Percentiles rank a stretch among this genome's conserved stretches.
These are phyloP conservation scores for Solanum medicagineum DNA, from an alignment of 257 asterid species.

Conservation along the genomic window DNA sequence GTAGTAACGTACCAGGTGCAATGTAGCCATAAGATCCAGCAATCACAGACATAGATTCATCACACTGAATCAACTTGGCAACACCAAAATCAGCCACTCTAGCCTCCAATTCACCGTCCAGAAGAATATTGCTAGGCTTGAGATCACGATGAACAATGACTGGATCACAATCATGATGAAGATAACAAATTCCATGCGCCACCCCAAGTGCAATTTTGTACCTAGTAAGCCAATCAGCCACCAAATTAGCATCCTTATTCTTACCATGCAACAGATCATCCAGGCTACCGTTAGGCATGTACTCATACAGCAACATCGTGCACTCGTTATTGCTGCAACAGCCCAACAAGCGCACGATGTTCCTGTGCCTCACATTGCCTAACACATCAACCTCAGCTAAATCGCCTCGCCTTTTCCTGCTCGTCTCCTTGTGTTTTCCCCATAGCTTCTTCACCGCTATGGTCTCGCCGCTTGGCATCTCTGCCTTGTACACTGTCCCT, in stretches of 20 bases:
- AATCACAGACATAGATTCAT: conserved; percentile 72
- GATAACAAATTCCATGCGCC: conserved; percentile 88
- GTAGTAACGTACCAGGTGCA: conserved; percentile 54
- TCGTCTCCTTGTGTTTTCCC: conserved; percentile 64
- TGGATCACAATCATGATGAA: conserved; percentile 86
- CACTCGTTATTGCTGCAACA: conserved; percentile 53
- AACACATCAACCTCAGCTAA: conserved; percentile 85
- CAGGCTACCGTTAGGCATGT: conserved; percentile 89
- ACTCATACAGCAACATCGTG: conserved; percentile 78
- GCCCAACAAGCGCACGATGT: conserved; percentile 67
- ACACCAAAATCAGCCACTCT: conserved; percentile 88
- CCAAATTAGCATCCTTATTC: conserved; percentile 40
- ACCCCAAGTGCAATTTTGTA: conserved; percentile 70
- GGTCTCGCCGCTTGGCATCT: conserved; percentile 86
- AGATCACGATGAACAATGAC: conserved; percentile 71
- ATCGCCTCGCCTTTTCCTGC: conserved; percentile 46
- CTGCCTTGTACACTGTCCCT: conserved; percentile 86
- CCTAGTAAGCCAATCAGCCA: conserved; percentile 60
- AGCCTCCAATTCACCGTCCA: conserved; percentile 67
- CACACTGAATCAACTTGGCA: conserved; percentile 56
- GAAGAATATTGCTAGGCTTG: conserved; percentile 65
- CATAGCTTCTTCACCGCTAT: conserved; percentile 80
- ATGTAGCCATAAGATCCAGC: conserved; percentile 97
- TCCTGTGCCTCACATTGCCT: conserved; percentile 78
- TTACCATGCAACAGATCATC: conserved; percentile 71